A percentile compares a stretch with the other conserved stretches of the same genome.
Conservation (phyloP, 108 stramenopile genomes). For the Chaetoceros muelleri region DNA sequence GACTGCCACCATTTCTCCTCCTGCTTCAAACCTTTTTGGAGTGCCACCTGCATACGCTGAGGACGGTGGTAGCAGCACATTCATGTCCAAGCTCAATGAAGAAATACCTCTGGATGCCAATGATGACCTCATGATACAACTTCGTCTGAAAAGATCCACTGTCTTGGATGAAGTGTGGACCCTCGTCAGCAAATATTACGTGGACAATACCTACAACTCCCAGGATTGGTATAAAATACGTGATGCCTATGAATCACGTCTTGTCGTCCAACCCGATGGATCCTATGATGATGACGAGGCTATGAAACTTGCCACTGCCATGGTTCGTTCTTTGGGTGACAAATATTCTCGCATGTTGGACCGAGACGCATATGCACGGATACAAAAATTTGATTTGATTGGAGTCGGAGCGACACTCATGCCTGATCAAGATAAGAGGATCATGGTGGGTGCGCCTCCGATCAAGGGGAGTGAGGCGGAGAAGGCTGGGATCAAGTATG, state of each 20-base stretch:
- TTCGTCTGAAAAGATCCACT: too few relatives aligned
- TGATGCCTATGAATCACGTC: constrained; percentile 7
- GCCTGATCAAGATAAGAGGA: constrained; percentile 47
- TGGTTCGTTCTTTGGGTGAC: constrained; percentile 63
- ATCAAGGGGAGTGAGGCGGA: constrained; percentile 54
- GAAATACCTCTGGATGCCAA: too few relatives aligned
- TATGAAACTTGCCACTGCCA: constrained; percentile 51
- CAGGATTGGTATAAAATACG: constrained; percentile 35
- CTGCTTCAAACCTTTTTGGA: too few relatives aligned
- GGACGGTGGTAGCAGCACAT: too few relatives aligned
- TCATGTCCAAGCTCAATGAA: too few relatives aligned
- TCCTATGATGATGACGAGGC: constrained; percentile 10
- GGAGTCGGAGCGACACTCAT: constrained; percentile 81
- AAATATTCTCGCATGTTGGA: constrained; percentile 70
- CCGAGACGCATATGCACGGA: constrained; percentile 40
- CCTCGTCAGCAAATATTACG: constrained; percentile 62
- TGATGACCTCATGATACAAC: too few relatives aligned
- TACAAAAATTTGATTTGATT: constrained; percentile 81
- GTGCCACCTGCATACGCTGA: too few relatives aligned
- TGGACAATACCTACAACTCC: constrained; percentile 56
- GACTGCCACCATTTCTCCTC: too few relatives aligned
- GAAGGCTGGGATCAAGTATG: constrained; percentile 47
- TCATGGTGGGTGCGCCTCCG: constrained; percentile 75
- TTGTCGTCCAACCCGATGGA: constrained; percentile 3
- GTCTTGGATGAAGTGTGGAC: constrained; percentile 70